Percentiles rank a stretch among this genome's conserved stretches.
These are phyloP conservation scores for Fusarium globosum DNA, from an alignment of 2,329 filamentous ascomycete genomes.

Conservation along the genomic window DNA sequence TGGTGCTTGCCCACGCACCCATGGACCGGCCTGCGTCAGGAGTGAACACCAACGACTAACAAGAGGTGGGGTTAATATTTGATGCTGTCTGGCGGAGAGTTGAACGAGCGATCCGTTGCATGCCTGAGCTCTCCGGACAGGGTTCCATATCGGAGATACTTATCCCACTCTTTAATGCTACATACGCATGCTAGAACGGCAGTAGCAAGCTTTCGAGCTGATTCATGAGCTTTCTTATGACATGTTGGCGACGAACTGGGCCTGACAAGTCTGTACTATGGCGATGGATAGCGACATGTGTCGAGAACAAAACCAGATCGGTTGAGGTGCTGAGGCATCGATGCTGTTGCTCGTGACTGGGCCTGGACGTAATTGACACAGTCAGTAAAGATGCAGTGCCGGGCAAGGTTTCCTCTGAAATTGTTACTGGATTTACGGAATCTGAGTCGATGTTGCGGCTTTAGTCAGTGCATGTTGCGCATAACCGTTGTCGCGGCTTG, in stretches of 20 bases:
- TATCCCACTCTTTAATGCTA: constrained; percentile 12
- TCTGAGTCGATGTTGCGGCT: constrained; percentile 59
- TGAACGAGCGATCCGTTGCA: constrained; percentile 40
- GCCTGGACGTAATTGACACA: constrained; percentile 25
- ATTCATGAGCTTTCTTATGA: constrained; percentile 3
- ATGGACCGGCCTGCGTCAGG: constrained; percentile 37
- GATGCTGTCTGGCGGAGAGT: constrained; percentile 32
- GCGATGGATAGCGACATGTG: background rate
- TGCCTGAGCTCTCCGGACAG: constrained; percentile 42
- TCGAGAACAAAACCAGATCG: background rate
- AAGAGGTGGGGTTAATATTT: constrained; percentile 34
- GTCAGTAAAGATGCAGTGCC: constrained; percentile 13
- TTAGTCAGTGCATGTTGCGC: constrained; percentile 64
- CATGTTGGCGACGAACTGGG: background rate
- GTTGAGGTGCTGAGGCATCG: background rate
- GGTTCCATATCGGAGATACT: constrained; percentile 30
- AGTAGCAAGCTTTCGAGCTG: constrained; percentile 1
- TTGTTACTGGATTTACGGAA: constrained; percentile 55
- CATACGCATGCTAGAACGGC: background rate
- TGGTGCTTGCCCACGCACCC: constrained; percentile 37
- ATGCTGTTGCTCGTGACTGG: background rate
- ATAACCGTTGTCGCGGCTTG: constrained; percentile 61
- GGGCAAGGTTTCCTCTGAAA: constrained; percentile 50
- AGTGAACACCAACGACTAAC: constrained; percentile 39
- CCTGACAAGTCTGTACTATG: background rate